Conservation (phyloP, 2,329 filamentous ascomycete genomes). For the Colletotrichum nymphaeae region DNA sequence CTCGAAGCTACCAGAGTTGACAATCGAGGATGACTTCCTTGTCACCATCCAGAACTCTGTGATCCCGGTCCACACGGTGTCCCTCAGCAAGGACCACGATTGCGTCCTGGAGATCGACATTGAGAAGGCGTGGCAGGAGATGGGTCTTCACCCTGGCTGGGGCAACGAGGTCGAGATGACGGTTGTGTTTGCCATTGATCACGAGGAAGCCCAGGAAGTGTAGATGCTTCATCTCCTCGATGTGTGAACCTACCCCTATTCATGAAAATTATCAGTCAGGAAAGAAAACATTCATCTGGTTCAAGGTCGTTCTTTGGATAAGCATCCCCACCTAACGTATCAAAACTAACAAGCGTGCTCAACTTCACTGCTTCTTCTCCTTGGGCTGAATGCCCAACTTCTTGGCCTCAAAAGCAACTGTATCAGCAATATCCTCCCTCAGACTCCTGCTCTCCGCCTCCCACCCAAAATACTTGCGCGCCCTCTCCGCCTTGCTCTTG, state of each 20-base stretch:
- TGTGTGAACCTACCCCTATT: neutral
- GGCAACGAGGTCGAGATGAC: constrained; percentile 83
- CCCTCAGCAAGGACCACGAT: constrained; percentile 60
- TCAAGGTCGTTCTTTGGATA: neutral
- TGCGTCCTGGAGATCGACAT: constrained; percentile 83
- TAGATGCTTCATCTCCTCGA: neutral
- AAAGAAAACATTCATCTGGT: neutral
- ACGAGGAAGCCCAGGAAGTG: constrained; percentile 5
- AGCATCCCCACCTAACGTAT: too few species aligned
- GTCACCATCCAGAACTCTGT: constrained; percentile 78
- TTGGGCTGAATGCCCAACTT: constrained; percentile 47
- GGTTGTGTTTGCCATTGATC: constrained; percentile 62
- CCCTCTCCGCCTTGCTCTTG: constrained; percentile 54
- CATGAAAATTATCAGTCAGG: neutral
- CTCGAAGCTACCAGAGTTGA: constrained; percentile 71
- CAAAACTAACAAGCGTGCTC: too few species aligned
- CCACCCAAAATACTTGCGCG: constrained; percentile 60
- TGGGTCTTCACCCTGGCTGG: constrained; percentile 78
- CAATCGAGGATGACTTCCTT: constrained; percentile 75
- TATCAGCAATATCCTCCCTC: constrained; percentile 51
- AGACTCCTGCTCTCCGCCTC: constrained; percentile 48
- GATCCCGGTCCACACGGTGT: constrained; percentile 75
- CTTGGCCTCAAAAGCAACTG: constrained; percentile 52
- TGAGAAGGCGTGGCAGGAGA: constrained; percentile 79
- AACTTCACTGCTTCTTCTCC: constrained; percentile 34